Base-by-base conservation (phyloP, 345 rosid species). In the Hevea brasiliensis region DNA sequence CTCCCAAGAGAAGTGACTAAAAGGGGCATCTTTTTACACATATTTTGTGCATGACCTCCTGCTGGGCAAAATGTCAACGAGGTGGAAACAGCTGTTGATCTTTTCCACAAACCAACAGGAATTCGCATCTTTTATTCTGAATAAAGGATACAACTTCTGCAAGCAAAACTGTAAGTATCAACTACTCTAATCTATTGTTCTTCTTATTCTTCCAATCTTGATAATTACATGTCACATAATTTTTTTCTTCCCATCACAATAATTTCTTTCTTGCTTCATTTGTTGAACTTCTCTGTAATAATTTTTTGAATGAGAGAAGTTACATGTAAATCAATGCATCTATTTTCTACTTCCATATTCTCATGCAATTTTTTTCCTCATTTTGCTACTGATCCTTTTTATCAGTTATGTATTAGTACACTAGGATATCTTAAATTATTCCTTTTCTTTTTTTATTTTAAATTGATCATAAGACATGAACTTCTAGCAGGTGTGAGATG, bases 1-100 rank as follows among this genome's bases (percentile, higher is more conserved):
- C 18, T 35, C 55, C 60, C 50, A 1, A n/a, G 14, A 48, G 10
- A 29, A 35, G 6, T 24, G 15, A 53, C 53, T 44, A 41, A 41
- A 27, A 44, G 35, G 56, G 27, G n/a, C 4, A 24, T 60, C 32
- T 74, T 37, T 73, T 20, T 65, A 41, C 59, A 18, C 63, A 55
- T 51, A 1, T 75, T 63, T 72, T 26, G 65, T 76, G 60, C 55
- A 41, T 73, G 70, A 42, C 42, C 50, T 79, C 45, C 24, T 84
- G 77, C 96, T 92, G 99, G 98, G 51, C 97, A 92, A 81, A 95
- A 95, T 83, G 99, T 90, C 73, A 95, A 89, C 88, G 90, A 92
- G 86, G 99, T 95, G 67, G 99, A 95, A 87, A 94, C 98, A 56
- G 98, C 99, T 40, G 85, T 90, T 78, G 97, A 95, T 88, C 90